These are phyloP conservation scores for Exophiala calicioides DNA, from an alignment of 2,329 filamentous ascomycete genomes.

Conservation along the genomic window DNA sequence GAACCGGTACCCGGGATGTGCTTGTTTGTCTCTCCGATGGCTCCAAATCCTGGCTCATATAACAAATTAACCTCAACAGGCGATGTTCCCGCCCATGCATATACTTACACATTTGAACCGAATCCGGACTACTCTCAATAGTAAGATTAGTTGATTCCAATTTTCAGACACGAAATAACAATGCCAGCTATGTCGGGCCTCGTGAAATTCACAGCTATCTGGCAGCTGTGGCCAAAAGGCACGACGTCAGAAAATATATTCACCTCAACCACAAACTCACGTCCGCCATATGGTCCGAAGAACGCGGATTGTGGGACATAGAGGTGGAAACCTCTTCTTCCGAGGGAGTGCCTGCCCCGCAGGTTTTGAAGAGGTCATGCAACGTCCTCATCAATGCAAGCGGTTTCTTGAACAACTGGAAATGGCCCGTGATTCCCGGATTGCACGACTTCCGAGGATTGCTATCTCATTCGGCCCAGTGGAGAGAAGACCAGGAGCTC, in stretches of 20 bases:
- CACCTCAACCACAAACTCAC: constrained; percentile 47
- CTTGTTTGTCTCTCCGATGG: too few relatives aligned
- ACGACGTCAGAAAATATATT: constrained; percentile 46
- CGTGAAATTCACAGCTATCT: too few relatives aligned
- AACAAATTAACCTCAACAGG: too few relatives aligned
- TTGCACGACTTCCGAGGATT: constrained; percentile 55
- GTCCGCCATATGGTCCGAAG: constrained; percentile 42
- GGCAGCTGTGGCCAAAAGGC: constrained; percentile 41
- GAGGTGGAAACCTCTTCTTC: constrained; percentile 36
- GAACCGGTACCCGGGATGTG: constrained; percentile 40
- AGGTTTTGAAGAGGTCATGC: constrained; percentile 51
- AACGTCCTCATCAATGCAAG: constrained; percentile 34
- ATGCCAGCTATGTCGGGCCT: background rate
- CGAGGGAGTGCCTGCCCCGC: constrained; percentile 39
- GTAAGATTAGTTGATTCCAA: background rate
- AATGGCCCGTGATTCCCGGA: constrained; percentile 41
- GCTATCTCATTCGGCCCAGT: constrained; percentile 61
- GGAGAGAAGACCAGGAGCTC: constrained; percentile 54
- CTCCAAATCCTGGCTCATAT: too few relatives aligned
- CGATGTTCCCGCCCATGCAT: constrained; percentile 1
- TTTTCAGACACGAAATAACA: background rate
- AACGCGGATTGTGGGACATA: constrained; percentile 44
- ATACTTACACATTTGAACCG: background rate
- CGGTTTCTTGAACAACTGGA: constrained; percentile 44
- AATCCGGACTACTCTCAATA: background rate